These are phyloP conservation scores for Haematococcus sp. DNA, from an alignment of 139 green algal genomes.

Conservation along the genomic window DNA sequence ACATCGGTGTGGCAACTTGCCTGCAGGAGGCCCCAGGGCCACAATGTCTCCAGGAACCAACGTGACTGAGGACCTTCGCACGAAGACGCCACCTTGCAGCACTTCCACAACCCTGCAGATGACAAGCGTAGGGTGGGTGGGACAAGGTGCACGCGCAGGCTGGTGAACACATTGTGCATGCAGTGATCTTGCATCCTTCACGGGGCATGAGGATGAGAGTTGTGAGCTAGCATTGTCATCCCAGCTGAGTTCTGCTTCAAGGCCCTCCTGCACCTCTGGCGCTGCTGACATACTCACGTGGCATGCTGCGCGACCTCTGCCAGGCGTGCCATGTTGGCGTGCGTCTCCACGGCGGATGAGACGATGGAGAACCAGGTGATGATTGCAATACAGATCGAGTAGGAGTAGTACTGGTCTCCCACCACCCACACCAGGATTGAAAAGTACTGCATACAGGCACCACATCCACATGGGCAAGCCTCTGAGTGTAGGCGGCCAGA, in stretches of 20 bases:
- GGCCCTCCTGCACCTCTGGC: no score
- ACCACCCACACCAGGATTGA: constrained; percentile 48
- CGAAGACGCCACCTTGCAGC: constrained; percentile 29
- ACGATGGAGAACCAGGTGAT: constrained; percentile 66
- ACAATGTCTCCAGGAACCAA: constrained; percentile 64
- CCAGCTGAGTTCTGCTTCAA: no score
- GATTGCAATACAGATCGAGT: constrained; percentile 45
- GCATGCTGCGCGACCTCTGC: constrained; percentile 43
- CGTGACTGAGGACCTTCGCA: constrained; percentile 19
- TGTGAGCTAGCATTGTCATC: no score
- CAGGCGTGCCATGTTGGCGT: constrained; percentile 49
- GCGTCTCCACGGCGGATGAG: constrained; percentile 37
- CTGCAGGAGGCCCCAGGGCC: constrained; percentile 27
- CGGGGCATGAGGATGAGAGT: no score
- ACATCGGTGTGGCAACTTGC: no score
- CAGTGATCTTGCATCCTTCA: no score
- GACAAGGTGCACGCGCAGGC: background rate
- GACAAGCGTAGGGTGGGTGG: no score
- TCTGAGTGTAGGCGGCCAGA: no score
- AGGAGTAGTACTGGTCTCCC: constrained; percentile 50
- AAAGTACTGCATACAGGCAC: constrained; percentile 38
- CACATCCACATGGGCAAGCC: no score
- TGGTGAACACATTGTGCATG: no score
- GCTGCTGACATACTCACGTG: no score
- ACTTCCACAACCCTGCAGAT: constrained; percentile 43